These are phyloP conservation scores for Phytophthora sojae DNA, from an alignment of 352 stramenopile genomes.

Conservation along the genomic window DNA sequence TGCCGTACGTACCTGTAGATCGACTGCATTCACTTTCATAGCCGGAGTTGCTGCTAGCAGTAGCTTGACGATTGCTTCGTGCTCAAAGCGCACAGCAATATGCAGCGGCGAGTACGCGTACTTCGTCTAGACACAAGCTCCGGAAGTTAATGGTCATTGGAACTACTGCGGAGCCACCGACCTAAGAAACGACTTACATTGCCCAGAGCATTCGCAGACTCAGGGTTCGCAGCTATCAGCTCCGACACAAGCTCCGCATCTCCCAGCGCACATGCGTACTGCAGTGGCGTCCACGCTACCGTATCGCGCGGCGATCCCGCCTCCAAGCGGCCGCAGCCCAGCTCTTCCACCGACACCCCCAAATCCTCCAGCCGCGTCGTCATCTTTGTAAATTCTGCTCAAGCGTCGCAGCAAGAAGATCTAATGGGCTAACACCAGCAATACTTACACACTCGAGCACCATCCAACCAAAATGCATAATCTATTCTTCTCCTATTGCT, in stretches of 20 bases:
- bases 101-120: slow-evolving; percentile 74
- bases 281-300: slow-evolving; percentile 74
- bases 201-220: slow-evolving; percentile 25
- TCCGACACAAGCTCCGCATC: slow-evolving; percentile 51
- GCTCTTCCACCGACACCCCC: slow-evolving; percentile 37
- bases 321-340: slow-evolving; percentile 44
- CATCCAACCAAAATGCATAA: background rate
- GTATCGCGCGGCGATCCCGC: slow-evolving; percentile 64
- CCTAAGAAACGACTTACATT: slow-evolving; percentile 22
- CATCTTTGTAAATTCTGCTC: slow-evolving; percentile 15
- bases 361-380: slow-evolving; percentile 43
- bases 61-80: slow-evolving; percentile 57
- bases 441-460: background rate
- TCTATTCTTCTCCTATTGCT: slow-evolving; percentile 5
- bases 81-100: slow-evolving; percentile 70
- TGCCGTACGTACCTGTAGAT: slow-evolving; percentile 41
- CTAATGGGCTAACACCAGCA: background rate
- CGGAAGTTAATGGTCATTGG: background rate
- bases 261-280: slow-evolving; percentile 81
- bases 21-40: slow-evolving; percentile 28
- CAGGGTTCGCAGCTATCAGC: slow-evolving; percentile 37
- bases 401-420: slow-evolving; percentile 22
- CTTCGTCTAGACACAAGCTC: slow-evolving; percentile 48
- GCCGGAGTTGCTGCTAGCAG: slow-evolving; percentile 41
- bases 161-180: background rate